Base-by-base conservation (phyloP, 352 stramenopile genomes). In the Globisporangium acanthophoron region DNA sequence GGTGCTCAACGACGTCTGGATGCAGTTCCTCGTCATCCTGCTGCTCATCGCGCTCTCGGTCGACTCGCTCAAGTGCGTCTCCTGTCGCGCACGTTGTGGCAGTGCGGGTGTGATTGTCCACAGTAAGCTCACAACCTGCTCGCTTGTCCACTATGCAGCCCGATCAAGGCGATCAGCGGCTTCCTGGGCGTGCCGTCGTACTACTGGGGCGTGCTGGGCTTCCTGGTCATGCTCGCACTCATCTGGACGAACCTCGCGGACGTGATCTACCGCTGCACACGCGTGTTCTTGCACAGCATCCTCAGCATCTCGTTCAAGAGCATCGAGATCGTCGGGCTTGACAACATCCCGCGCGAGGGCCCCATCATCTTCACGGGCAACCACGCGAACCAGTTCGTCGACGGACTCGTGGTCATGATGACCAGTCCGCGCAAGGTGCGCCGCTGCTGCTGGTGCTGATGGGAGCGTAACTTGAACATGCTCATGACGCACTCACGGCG, bases 301-400 rank as follows among this genome's bases (percentile, higher is more conserved):
- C 74, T 98, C 50, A 97, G 83, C 39, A 99, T 99, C 56, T 98
- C 98, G 58, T 99, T 99, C 70, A 97, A 96, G 61, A 94, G 96
- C 58, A 93, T 99, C 53, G 94, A 99, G 69, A 80, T 99, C 20
- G 86, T 99, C 45, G 97, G 97, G 0, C 69, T 90, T 47, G 87
- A 99, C 65, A 99, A 99, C 69, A 96, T 99, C 37, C 97, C 97
- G 0, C 74, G 73, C 29, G 92, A 98, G 57, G 96, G 96, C 0
- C 97, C 97, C 3, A 92, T 98, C 4, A 99, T 99, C 67, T 98
- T 99, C 70, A 97, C 91, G 18, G 95, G 85, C 20, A 99, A 99
- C 76, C 97, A 99, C 77, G 90, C 95, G 31, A 99, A 99, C 76
- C 97, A 99, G 73, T 99, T 99, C 65, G 95, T 99, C 40, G 97